Conservation (phyloP, 768 basidiomycete genomes). For the Trichaptum fuscoviolaceum region DNA sequence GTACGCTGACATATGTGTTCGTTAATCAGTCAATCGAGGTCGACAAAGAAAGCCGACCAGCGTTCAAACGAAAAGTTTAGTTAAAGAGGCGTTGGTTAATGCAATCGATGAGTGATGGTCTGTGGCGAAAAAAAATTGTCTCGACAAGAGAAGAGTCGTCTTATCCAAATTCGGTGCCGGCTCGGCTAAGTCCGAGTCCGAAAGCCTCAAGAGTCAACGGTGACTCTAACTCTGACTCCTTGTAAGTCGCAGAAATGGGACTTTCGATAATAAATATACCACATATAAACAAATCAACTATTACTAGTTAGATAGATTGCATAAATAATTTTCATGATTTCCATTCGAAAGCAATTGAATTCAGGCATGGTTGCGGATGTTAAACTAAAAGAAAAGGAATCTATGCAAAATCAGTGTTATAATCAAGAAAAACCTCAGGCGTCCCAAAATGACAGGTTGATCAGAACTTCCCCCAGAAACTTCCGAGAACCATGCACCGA, state of each 20-base stretch:
- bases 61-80: not conserved
- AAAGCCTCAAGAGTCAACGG: no score
- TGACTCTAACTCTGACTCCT: no score
- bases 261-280: no score
- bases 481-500: constrained; percentile 34
- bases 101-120: not conserved
- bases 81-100: not conserved
- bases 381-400: not conserved
- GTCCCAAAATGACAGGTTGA: not conserved
- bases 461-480: constrained; percentile 38
- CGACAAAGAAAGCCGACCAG: not conserved
- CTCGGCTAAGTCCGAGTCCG: not conserved
- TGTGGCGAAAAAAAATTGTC: not conserved
- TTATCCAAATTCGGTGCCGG: not conserved
- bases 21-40: constrained; percentile 1
- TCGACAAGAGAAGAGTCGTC: not conserved
- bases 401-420: not conserved
- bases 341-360: not conserved
- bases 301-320: no score
- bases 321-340: not conserved
- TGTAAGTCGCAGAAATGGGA: no score
- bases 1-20: constrained; percentile 14
- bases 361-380: not conserved
- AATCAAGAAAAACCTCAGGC: not conserved
- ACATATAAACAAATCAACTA: no score